Conservation (phyloP, 2,329 filamentous ascomycete genomes). For the Colletotrichum simmondsii region DNA sequence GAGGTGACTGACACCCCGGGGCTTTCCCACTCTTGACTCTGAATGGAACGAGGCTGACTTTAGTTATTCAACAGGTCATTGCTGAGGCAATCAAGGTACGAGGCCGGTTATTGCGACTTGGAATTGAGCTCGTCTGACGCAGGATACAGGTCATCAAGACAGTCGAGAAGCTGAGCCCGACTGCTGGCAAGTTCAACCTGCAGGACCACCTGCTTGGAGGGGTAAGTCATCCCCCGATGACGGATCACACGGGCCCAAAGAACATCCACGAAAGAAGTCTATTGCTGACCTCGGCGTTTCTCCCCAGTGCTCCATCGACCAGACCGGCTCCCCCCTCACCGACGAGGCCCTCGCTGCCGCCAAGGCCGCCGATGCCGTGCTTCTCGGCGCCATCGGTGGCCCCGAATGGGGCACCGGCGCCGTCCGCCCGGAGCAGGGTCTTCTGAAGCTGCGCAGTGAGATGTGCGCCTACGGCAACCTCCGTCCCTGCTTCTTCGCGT, state of each 20-base stretch:
- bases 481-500: conserved; percentile 94
- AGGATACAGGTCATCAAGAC: conserved; percentile 76
- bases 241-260: neutral
- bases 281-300: no score
- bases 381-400: conserved; percentile 95
- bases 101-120: no score
- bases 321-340: conserved; percentile 80
- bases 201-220: conserved; percentile 91
- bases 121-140: no score
- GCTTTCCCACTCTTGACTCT: no score
- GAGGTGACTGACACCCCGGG: no score
- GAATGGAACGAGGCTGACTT: no score
- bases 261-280: neutral
- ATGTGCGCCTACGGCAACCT: conserved; percentile 96
- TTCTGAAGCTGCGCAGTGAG: conserved; percentile 91
- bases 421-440: conserved; percentile 91
- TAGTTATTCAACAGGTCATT: no score
- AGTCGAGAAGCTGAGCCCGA: conserved; percentile 75
- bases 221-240: conserved; percentile 65
- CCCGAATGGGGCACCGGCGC: conserved; percentile 93
- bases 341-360: conserved; percentile 85
- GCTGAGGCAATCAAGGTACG: no score
- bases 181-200: conserved; percentile 84
- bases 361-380: conserved; percentile 87
- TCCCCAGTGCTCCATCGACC: conserved; percentile 85